These are phyloP conservation scores for Fusarium sp. DNA, from an alignment of 2,329 filamentous ascomycete genomes.

Conservation along the genomic window DNA sequence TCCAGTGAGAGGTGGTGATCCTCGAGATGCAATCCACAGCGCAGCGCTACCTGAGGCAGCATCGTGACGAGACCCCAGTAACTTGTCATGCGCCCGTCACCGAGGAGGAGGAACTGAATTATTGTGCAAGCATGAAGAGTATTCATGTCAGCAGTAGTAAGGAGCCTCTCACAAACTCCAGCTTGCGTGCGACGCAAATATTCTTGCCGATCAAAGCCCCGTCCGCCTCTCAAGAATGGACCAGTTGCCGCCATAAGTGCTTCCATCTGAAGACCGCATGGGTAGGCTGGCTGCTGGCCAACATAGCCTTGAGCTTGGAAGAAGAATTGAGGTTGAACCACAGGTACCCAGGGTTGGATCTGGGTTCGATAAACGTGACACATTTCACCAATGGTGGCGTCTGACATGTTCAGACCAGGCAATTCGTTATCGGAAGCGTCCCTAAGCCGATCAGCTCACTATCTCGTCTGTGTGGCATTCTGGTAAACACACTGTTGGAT, in stretches of 20 bases:
- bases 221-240: not conserved
- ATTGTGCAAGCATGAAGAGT: not conserved
- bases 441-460: not conserved
- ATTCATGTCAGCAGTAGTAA: not conserved
- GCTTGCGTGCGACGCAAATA: not conserved
- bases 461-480: not conserved
- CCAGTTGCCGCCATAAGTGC: not conserved
- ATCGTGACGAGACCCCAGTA: not conserved
- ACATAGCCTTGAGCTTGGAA: not conserved
- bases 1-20: not conserved
- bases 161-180: not conserved
- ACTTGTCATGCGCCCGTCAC: not conserved
- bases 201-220: not conserved
- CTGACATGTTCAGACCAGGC: not conserved
- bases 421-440: not conserved
- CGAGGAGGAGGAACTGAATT: not conserved
- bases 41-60: not conserved
- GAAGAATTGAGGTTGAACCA: not conserved
- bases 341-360: not conserved
- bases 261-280: not conserved
- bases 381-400: not conserved
- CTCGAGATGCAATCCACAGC: not conserved
- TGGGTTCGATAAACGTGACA: not conserved
- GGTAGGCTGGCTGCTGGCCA: not conserved
- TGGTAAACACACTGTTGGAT: not conserved